Conservation (phyloP, 1,284 basidiomycete genomes). For the Bothia castanella region DNA sequence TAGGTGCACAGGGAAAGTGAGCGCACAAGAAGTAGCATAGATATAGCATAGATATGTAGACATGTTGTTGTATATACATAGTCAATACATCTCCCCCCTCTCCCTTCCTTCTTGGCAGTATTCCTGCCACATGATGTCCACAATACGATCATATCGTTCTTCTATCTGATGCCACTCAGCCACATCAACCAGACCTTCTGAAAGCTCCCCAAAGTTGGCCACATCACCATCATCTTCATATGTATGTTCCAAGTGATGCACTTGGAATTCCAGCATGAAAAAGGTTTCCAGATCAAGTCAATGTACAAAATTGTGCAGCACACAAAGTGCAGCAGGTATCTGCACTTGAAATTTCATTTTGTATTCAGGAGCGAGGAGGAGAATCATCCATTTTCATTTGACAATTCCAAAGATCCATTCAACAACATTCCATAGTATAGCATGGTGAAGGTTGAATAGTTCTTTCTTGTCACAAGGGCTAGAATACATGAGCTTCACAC, state of each 20-base stretch:
- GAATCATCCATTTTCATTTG: neutral
- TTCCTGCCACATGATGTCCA: conserved; percentile 16
- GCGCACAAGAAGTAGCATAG: too few species aligned
- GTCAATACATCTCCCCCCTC: too few species aligned
- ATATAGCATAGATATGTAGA: too few species aligned
- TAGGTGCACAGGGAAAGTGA: too few species aligned
- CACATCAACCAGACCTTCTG: neutral
- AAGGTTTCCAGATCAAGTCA: neutral
- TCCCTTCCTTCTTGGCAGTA: conserved; percentile 3
- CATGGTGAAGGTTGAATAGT: neutral
- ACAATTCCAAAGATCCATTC: neutral
- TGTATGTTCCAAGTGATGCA: neutral
- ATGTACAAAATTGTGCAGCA: neutral
- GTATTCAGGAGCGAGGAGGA: neutral
- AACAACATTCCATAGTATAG: neutral
- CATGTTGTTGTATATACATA: too few species aligned
- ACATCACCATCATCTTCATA: neutral
- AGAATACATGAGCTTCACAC: too few species aligned
- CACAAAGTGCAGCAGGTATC: neutral
- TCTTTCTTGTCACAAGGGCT: neutral
- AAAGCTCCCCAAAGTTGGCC: neutral
- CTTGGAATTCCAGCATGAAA: neutral
- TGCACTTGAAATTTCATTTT: neutral
- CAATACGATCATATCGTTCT: conserved; percentile 10
- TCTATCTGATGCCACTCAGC: neutral